Percentiles rank a stretch among this genome's conserved stretches.
Evolutionary conservation across 306 rosid species (phyloP).

Genomic region (Castanospermum australe): DNA sequence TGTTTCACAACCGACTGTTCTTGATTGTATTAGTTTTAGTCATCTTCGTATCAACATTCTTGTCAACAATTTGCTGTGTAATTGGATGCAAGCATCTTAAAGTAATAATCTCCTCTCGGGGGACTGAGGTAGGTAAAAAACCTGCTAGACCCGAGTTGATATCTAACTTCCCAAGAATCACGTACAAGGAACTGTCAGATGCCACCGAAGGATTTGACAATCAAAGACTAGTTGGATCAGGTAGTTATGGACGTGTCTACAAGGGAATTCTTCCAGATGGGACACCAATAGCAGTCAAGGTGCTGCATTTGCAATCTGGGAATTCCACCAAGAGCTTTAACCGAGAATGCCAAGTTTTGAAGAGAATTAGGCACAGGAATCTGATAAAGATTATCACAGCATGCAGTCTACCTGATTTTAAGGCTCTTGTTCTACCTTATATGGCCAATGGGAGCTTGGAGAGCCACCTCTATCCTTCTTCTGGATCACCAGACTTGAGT

Average conservation of each 20-base stretch:
- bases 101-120: slow-evolving; percentile 32
- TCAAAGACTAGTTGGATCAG: slow-evolving; percentile 55
- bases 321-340: slow-evolving; percentile 61
- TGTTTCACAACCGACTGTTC: slow-evolving; percentile 33
- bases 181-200: slow-evolving; percentile 60
- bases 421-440: slow-evolving; percentile 73
- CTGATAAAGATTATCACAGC: slow-evolving; percentile 75
- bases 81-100: slow-evolving; percentile 40
- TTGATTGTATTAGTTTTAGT: slow-evolving; percentile 37
- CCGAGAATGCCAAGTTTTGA: slow-evolving; percentile 70
- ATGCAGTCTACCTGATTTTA: slow-evolving; percentile 72
- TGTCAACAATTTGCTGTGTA: slow-evolving; percentile 49
- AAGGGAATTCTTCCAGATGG: slow-evolving; percentile 61
- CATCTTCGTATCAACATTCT: slow-evolving; percentile 46
- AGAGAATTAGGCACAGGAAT: slow-evolving; percentile 74
- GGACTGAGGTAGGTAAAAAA: slow-evolving; percentile 17
- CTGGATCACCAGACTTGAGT: slow-evolving; percentile 54
- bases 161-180: slow-evolving; percentile 61
- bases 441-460: slow-evolving; percentile 83
- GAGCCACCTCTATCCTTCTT: slow-evolving; percentile 50
- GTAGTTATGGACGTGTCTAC: slow-evolving; percentile 64
- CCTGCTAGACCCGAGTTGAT: slow-evolving; percentile 44
- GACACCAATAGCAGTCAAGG: slow-evolving; percentile 60
- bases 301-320: slow-evolving; percentile 58
- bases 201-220: slow-evolving; percentile 66